phyloP scores from a whole-genome alignment of 2,329 filamentous ascomycete genomes.

The Tolypocladium ophioglossoides region DNA sequence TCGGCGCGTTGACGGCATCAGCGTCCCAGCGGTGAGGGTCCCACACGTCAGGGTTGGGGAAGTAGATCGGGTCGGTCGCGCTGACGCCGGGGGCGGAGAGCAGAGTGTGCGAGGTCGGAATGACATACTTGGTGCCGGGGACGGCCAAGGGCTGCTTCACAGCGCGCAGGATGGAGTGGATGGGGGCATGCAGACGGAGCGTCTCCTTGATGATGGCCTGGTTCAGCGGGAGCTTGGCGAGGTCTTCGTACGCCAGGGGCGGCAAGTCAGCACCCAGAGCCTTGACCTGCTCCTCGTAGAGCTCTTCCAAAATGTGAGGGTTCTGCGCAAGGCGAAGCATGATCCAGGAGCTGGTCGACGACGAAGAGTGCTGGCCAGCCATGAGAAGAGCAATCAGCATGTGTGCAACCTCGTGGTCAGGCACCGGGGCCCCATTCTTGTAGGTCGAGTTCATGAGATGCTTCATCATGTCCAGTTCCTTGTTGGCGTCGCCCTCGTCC shows the following conservation, averaged over 20 bases:
- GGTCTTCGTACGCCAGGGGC: conserved; percentile 63
- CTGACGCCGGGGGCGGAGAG: conserved; percentile 80
- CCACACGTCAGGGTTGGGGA: conserved; percentile 75
- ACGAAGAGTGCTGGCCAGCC: conserved; percentile 85
- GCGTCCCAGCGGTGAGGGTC: conserved; percentile 86
- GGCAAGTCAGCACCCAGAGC: conserved; percentile 66
- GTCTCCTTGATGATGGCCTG: conserved; percentile 84
- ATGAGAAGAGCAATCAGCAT: conserved; percentile 93
- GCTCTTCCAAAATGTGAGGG: conserved; percentile 68
- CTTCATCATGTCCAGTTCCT: conserved; percentile 71
- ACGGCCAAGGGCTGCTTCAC: conserved; percentile 83
- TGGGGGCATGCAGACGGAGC: conserved; percentile 80
- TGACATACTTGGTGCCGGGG: conserved; percentile 69
- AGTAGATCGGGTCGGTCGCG: conserved; percentile 60
- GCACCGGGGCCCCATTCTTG: conserved; percentile 70
- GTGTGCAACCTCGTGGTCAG: conserved; percentile 76
- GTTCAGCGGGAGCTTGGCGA: conserved; percentile 72
- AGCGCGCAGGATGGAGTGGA: conserved; percentile 89
- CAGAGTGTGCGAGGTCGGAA: conserved; percentile 71
- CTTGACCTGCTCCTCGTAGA: conserved; percentile 71
- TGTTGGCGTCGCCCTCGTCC: conserved; percentile 35
- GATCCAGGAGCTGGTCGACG: conserved; percentile 77
- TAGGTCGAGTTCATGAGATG: conserved; percentile 78
- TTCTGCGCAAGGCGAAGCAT: conserved; percentile 68
- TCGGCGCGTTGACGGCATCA: conserved; percentile 45